phyloP scores from a whole-genome alignment of 805 yeast species.

The Teunomyces aglyptinius region DNA sequence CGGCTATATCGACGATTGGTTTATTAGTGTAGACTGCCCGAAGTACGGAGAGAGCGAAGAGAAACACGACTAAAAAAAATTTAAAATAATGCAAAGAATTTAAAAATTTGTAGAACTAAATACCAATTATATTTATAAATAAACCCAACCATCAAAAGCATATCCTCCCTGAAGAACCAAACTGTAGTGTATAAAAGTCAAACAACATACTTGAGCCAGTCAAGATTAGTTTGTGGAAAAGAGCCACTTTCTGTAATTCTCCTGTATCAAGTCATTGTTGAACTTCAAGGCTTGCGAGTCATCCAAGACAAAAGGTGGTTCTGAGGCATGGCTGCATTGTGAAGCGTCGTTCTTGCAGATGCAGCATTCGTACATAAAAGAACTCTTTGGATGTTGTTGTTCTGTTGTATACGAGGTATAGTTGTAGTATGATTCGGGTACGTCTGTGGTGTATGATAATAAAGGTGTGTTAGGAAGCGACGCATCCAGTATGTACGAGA shows the following conservation, averaged over 20 bases:
- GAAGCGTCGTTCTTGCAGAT: slow-evolving; percentile 11
- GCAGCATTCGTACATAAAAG: slow-evolving; percentile 13
- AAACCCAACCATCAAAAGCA: not conserved
- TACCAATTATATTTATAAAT: not conserved
- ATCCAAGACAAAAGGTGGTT: slow-evolving; percentile 1
- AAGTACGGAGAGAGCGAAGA: no score
- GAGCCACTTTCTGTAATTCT: slow-evolving; percentile 17
- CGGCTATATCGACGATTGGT: not conserved
- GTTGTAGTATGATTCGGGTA: not conserved
- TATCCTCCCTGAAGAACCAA: not conserved
- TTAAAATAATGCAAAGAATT: not conserved
- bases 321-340: slow-evolving; percentile 3
- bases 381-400: not conserved
- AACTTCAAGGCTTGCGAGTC: slow-evolving; percentile 6
- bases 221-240: slow-evolving; percentile 6
- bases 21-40: not conserved
- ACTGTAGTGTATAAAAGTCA: not conserved
- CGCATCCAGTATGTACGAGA: not conserved
- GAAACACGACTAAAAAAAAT: not conserved
- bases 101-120: not conserved
- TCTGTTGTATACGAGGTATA: not conserved
- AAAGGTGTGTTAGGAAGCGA: slow-evolving; percentile 3
- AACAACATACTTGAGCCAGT: not conserved
- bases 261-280: slow-evolving; percentile 13
- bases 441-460: slow-evolving; percentile 1